phyloP scores from a whole-genome alignment of 148 eudicot species.

The Rhododendron griersonianum region DNA sequence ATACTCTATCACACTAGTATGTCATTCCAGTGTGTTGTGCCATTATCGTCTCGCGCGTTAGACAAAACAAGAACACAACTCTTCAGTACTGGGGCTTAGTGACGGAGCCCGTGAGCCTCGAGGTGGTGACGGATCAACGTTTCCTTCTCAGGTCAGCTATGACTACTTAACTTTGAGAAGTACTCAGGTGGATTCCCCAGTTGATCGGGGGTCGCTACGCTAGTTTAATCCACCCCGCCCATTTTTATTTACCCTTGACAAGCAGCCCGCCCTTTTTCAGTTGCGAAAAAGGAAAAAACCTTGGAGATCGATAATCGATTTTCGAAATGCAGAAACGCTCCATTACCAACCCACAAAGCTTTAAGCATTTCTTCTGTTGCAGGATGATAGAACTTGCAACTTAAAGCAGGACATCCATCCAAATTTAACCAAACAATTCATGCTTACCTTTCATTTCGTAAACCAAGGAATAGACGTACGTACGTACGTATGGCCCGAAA shows the following conservation, averaged over 20 bases:
- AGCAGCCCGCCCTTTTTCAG: too few species aligned
- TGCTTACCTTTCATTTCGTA: neutral
- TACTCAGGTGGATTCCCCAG: too few species aligned
- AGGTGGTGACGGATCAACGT: too few species aligned
- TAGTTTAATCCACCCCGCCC: too few species aligned
- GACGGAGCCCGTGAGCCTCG: too few species aligned
- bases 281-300: neutral
- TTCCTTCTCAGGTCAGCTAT: too few species aligned
- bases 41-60: neutral
- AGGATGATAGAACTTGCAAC: neutral
- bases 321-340: neutral
- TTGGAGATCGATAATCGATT: neutral
- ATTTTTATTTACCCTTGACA: too few species aligned
- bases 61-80: neutral
- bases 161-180: too few species aligned
- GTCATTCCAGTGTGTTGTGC: neutral
- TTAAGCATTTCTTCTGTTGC: too few species aligned
- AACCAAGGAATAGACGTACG: neutral
- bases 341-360: neutral
- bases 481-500: neutral
- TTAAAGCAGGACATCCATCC: slow-evolving; percentile 4
- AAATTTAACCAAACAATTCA: neutral
- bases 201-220: too few species aligned
- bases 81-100: neutral
- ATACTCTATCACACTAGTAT: neutral